These are phyloP conservation scores for Chaetomidium leptoderma DNA, from an alignment of 495 filamentous ascomycete genomes.

Conservation along the genomic window DNA sequence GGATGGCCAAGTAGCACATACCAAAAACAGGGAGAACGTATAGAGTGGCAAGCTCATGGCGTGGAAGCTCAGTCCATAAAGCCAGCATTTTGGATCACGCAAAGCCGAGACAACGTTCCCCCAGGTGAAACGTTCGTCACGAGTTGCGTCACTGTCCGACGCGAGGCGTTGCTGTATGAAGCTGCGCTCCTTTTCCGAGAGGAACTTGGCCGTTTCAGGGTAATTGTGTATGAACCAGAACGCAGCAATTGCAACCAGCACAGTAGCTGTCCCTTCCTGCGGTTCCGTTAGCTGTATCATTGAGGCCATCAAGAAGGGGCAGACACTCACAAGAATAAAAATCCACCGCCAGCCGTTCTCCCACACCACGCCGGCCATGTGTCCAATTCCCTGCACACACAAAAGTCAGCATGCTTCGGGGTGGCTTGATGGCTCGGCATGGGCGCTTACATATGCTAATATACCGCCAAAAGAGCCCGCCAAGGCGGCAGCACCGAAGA, in stretches of 20 bases:
- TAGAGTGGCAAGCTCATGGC: conserved; percentile 74
- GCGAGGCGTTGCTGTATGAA: conserved; percentile 57
- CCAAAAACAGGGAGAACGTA: conserved; percentile 71
- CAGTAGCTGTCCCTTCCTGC: conserved; percentile 65
- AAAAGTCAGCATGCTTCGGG: background rate
- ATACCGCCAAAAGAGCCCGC: conserved; percentile 79
- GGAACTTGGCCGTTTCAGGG: conserved; percentile 63
- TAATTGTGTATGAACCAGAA: conserved; percentile 74
- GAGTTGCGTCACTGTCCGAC: conserved; percentile 56
- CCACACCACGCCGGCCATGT: conserved; percentile 62
- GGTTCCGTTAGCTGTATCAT: background rate
- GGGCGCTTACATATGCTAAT: conserved; percentile 52
- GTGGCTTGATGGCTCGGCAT: background rate
- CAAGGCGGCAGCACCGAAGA: conserved; percentile 69
- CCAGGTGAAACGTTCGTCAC: conserved; percentile 64
- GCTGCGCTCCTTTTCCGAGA: conserved; percentile 58
- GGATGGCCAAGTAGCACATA: conserved; percentile 27
- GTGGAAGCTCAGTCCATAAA: conserved; percentile 70
- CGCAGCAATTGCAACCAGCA: conserved; percentile 55
- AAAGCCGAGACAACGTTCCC: conserved; percentile 58
- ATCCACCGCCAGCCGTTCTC: conserved; percentile 79
- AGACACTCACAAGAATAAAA: conserved; percentile 61
- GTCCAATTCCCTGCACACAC: conserved; percentile 39
- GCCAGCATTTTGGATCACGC: conserved; percentile 67
- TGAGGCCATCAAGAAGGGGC: background rate